Percentiles rank a stretch among this genome's conserved stretches.
Evolutionary conservation across 2,329 filamentous ascomycete species (phyloP).

Genomic region (Fusarium succisae): DNA sequence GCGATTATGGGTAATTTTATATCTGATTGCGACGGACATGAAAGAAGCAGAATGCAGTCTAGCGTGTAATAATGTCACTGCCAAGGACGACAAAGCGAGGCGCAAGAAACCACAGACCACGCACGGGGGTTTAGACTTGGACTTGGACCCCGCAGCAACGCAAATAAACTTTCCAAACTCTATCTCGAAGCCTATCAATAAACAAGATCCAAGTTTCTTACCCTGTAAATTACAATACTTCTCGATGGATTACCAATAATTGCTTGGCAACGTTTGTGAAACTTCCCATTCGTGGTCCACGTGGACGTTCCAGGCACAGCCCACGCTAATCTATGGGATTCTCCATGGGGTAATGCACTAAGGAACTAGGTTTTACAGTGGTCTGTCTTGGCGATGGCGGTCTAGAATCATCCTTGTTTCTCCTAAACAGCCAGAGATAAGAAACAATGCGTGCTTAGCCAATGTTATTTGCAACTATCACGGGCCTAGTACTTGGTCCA

Average conservation of each 20-base stretch:
- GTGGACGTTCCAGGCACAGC: not conserved
- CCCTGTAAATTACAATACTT: not conserved
- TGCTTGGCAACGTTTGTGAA: not conserved
- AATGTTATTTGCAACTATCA: not conserved
- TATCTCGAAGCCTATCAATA: not conserved
- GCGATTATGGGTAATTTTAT: not conserved
- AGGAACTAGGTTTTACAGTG: not conserved
- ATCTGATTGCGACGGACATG: not conserved
- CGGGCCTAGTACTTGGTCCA: rapidly evolving
- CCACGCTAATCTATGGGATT: not conserved
- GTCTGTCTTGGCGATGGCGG: not conserved
- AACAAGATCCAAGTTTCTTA: not conserved
- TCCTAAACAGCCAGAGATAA: not conserved
- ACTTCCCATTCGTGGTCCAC: not conserved
- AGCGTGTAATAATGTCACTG: constrained; percentile 13
- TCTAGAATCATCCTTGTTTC: not conserved
- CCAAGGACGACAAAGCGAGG: not conserved
- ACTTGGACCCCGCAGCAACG: not conserved
- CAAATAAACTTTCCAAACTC: not conserved
- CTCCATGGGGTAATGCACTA: not conserved
- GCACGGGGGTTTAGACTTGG: not conserved
- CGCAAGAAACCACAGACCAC: not conserved
- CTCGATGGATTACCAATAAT: not conserved
- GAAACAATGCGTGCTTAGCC: not conserved
- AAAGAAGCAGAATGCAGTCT: not conserved